A percentile compares a stretch with the other conserved stretches of the same genome.
Evolutionary conservation across 495 filamentous ascomycete species (phyloP).

Genomic region (Choiromyces venosus): DNA sequence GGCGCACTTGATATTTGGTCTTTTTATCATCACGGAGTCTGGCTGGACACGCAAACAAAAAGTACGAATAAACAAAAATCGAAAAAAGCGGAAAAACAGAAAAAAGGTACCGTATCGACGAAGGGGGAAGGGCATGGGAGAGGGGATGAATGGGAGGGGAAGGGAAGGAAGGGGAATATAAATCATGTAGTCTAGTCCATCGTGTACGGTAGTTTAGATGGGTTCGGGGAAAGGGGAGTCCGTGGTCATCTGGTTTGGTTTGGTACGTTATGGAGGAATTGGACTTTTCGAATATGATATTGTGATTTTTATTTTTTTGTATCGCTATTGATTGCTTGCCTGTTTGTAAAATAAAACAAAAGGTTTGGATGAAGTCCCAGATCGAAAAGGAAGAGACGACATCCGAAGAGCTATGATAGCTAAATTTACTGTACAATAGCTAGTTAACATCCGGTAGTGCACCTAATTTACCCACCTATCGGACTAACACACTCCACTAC

Average conservation of each 20-base stretch:
- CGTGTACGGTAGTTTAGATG: background rate
- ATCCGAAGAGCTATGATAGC: no score
- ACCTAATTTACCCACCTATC: no score
- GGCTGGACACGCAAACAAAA: background rate
- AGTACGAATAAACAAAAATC: slow-evolving; percentile 1
- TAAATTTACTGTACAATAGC: no score
- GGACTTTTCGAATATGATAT: background rate
- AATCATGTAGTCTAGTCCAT: slow-evolving; percentile 24
- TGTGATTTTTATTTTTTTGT: background rate
- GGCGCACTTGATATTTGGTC: background rate
- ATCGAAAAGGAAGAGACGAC: no score
- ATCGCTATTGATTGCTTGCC: background rate
- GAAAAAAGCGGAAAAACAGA: slow-evolving; percentile 5
- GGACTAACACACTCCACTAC: no score
- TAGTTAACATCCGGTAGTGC: no score
- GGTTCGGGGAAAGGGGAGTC: background rate
- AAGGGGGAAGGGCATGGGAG: slow-evolving; percentile 16
- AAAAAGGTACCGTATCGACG: slow-evolving; percentile 1
- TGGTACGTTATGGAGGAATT: background rate
- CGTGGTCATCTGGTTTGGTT: background rate
- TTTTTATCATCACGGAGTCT: background rate
- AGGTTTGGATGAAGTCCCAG: no score
- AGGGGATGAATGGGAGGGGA: slow-evolving; percentile 28
- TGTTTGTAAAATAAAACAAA: no score
- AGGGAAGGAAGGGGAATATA: slow-evolving; percentile 28